Percentiles rank a stretch among this genome's conserved stretches.
These are phyloP conservation scores for Mucor sp. DNA, from an alignment of 371 early-diverging fungal genomes.

Conservation along the genomic window DNA sequence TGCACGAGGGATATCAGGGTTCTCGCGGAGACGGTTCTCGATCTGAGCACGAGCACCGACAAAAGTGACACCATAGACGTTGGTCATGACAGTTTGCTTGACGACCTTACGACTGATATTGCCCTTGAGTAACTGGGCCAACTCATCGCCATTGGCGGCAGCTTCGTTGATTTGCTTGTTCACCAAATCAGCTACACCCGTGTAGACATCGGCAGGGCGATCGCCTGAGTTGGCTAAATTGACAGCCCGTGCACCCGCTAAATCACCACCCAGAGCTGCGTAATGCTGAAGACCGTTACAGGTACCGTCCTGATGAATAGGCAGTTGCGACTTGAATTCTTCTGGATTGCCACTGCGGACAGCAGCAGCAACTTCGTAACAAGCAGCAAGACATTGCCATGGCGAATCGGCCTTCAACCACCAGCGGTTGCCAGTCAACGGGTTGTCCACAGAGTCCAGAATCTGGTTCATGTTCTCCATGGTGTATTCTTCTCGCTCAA, in stretches of 20 bases:
- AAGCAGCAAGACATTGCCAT: slow-evolving; percentile 94
- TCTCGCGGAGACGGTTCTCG: slow-evolving; percentile 76
- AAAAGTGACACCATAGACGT: slow-evolving; percentile 97
- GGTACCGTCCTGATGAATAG: slow-evolving; percentile 98
- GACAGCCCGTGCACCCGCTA: slow-evolving; percentile 89
- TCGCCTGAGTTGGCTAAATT: slow-evolving; percentile 83
- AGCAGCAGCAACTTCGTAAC: slow-evolving; percentile 85
- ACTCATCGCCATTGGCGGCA: slow-evolving; percentile 56
- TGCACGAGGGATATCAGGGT: slow-evolving; percentile 60
- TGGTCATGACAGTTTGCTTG: slow-evolving; percentile 99
- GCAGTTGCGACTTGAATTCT: slow-evolving; percentile 72
- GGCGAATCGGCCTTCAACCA: slow-evolving; percentile 93
- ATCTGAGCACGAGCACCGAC: slow-evolving; percentile 94
- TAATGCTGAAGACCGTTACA: slow-evolving; percentile 99
- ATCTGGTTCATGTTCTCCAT: slow-evolving; percentile 78
- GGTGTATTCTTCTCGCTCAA: slow-evolving; percentile 78
- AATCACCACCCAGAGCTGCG: slow-evolving; percentile 96
- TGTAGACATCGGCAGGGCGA: slow-evolving; percentile 93
- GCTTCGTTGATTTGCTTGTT: slow-evolving; percentile 69
- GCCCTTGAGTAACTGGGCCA: slow-evolving; percentile 62
- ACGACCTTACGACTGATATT: slow-evolving; percentile 92
- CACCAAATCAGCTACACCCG: slow-evolving; percentile 85
- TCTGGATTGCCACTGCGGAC: slow-evolving; percentile 75
- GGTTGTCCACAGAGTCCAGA: slow-evolving; percentile 83
- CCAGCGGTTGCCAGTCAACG: slow-evolving; percentile 80